A percentile compares a stretch with the other conserved stretches of the same genome.
phyloP scores from a whole-genome alignment of 345 rosid species.

The Citrus medica region DNA sequence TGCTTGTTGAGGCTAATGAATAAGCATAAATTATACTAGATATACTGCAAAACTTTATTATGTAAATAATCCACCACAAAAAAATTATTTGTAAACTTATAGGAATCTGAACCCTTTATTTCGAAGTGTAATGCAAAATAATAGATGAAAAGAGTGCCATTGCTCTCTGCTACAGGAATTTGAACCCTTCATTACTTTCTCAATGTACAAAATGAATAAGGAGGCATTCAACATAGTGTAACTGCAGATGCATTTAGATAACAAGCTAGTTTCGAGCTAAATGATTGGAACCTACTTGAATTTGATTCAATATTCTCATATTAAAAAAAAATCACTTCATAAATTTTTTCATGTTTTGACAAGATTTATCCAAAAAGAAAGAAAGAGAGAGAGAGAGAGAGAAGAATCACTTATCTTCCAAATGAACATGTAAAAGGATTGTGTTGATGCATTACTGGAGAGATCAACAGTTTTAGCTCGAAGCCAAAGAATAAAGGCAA shows the following conservation, averaged over 20 bases:
- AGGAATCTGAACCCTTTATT: too few relatives aligned
- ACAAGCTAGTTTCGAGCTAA: background rate
- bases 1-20: too few relatives aligned
- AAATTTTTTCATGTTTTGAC: background rate
- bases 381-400: too few relatives aligned
- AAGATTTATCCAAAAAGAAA: too few relatives aligned
- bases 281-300: too few relatives aligned
- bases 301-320: background rate
- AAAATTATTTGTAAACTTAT: too few relatives aligned
- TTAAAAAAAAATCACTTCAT: background rate
- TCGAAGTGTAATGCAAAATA: too few relatives aligned
- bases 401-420: slow-evolving; percentile 17
- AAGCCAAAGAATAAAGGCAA: slow-evolving; percentile 18
- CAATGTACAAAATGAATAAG: slow-evolving; percentile 27
- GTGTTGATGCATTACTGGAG: slow-evolving; percentile 10
- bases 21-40: too few relatives aligned
- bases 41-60: too few relatives aligned
- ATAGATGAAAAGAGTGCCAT: too few relatives aligned
- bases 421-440: slow-evolving; percentile 33
- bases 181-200: background rate
- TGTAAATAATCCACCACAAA: too few relatives aligned
- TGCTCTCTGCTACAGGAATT: too few relatives aligned
- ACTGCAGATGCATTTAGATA: slow-evolving; percentile 12
- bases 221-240: slow-evolving; percentile 30
- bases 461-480: slow-evolving; percentile 24